Percentiles rank a stretch among this genome's conserved stretches.
These are phyloP conservation scores for Clavispora vitiphila DNA, from an alignment of 805 yeast species.

Conservation along the genomic window DNA sequence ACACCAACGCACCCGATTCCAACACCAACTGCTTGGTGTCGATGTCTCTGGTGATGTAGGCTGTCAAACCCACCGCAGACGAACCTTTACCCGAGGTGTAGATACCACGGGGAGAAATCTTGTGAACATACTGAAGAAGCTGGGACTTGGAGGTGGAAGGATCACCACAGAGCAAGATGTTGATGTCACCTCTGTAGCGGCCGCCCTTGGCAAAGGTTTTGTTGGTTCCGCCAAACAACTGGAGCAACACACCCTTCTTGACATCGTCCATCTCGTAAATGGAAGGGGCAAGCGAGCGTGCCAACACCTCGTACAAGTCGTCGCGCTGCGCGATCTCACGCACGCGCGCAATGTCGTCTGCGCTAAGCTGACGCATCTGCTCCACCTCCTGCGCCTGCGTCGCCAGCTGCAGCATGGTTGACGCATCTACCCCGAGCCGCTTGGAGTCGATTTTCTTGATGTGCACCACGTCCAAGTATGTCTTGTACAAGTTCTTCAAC, in stretches of 20 bases:
- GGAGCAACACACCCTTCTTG: slow-evolving; percentile 88
- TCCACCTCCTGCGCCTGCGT: slow-evolving; percentile 67
- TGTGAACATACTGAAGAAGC: slow-evolving; percentile 88
- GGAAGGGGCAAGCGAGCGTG: slow-evolving; percentile 95
- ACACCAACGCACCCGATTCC: slow-evolving; percentile 93
- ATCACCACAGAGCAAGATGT: slow-evolving; percentile 90
- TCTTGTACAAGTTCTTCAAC: slow-evolving; percentile 78
- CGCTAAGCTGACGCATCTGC: slow-evolving; percentile 64
- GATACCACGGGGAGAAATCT: slow-evolving; percentile 96
- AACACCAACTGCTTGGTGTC: slow-evolving; percentile 91
- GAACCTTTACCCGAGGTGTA: slow-evolving; percentile 99
- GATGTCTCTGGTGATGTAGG: slow-evolving; percentile 89
- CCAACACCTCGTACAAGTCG: slow-evolving; percentile 79
- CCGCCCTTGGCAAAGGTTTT: slow-evolving; percentile 88
- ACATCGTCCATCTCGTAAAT: slow-evolving; percentile 95
- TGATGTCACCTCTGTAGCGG: slow-evolving; percentile 92
- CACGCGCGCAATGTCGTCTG: slow-evolving; percentile 65
- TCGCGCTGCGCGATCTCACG: slow-evolving; percentile 56
- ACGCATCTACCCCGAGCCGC: slow-evolving; percentile 73
- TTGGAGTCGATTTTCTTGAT: slow-evolving; percentile 79
- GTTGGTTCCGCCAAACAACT: slow-evolving; percentile 93
- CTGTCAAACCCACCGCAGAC: slow-evolving; percentile 98
- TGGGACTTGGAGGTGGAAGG: slow-evolving; percentile 98
- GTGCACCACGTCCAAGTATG: slow-evolving; percentile 92
- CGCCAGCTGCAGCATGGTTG: slow-evolving; percentile 59